phyloP scores from a whole-genome alignment of 495 filamentous ascomycete species.

The Tuber melanosporum region DNA sequence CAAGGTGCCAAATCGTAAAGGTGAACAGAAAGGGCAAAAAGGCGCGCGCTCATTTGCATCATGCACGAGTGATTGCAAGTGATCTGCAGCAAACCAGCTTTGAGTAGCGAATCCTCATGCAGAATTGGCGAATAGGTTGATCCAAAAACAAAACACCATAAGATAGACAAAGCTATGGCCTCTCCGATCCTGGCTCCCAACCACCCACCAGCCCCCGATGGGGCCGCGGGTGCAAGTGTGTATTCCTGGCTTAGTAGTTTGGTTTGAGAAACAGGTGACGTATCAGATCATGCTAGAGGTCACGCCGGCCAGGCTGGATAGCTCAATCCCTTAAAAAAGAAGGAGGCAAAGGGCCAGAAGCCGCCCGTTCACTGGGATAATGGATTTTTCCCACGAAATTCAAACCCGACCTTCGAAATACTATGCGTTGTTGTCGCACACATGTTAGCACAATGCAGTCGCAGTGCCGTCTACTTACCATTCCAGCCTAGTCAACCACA shows the following conservation, averaged over 20 bases:
- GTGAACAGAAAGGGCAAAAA: background rate
- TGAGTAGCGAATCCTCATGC: background rate
- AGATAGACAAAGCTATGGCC: constrained; percentile 1
- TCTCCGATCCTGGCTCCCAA: background rate
- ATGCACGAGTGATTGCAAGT: constrained; percentile 3
- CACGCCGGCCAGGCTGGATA: background rate
- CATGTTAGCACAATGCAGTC: background rate
- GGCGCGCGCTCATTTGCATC: background rate
- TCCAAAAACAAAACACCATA: background rate
- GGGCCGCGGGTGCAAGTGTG: background rate
- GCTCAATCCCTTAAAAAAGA: background rate
- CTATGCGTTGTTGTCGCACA: background rate
- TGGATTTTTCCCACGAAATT: background rate
- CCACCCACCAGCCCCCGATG: background rate
- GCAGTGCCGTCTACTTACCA: background rate
- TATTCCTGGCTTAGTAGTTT: background rate
- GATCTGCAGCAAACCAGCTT: background rate
- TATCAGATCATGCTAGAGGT: background rate
- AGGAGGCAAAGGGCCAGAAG: background rate
- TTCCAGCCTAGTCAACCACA: background rate
- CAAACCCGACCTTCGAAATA: background rate
- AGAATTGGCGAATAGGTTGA: background rate
- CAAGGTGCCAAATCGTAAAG: background rate
- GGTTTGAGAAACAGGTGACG: background rate
- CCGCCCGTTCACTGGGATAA: background rate